Base-by-base conservation (phyloP, 2,329 filamentous ascomycete species). In the Nigrospora sphaerica region DNA sequence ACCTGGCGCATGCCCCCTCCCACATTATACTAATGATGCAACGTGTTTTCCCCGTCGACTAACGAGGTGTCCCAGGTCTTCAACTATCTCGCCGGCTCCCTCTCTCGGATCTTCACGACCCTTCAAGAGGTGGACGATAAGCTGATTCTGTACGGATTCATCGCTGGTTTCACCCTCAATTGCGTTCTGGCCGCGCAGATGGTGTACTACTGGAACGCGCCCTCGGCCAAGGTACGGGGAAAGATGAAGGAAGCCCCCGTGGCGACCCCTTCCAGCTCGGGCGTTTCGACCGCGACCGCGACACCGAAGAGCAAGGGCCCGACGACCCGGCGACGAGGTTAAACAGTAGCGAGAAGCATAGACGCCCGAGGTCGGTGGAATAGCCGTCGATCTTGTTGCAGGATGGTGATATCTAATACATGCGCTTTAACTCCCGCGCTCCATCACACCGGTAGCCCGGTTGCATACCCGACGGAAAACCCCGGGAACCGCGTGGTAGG, bases 91-190 rank as follows among this genome's bases (percentile, higher is more conserved):
- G 76, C 84, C 57, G 93, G 95, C 35, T 95, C 90, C 38, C 80
- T 97, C 48, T 88, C 89, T 23, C 87, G 93, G 63, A 95, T 98
- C 71, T 98, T 96, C 69, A 98, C 93, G 32, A 98, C 95, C 10
- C 74, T 98, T 48, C 91, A 97, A 62, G 93, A 98, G 73, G 93
- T 98, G 49, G 87, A 95, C 65, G 93, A 98, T 68, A 91, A 91
- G 69, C 77, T 97, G 49, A 97, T 98, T 59, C 78, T 98, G 23
- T 97, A 95, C 70, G 87, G 91, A 43, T 97, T 95, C 74, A 71
- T 97, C 46, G 88, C 90, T 9, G 93, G 90, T 28, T 96, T 96
- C 64, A 70, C 75, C n/a, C 80, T 98, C 57, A 98, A 98, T 68
- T 75, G 83, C 48, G 78, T 98, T 47, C 75, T 98, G 48, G 91